Evolutionary conservation across 1,284 basidiomycete species (phyloP).

Genomic region (Cryptococcus depauperatus): DNA sequence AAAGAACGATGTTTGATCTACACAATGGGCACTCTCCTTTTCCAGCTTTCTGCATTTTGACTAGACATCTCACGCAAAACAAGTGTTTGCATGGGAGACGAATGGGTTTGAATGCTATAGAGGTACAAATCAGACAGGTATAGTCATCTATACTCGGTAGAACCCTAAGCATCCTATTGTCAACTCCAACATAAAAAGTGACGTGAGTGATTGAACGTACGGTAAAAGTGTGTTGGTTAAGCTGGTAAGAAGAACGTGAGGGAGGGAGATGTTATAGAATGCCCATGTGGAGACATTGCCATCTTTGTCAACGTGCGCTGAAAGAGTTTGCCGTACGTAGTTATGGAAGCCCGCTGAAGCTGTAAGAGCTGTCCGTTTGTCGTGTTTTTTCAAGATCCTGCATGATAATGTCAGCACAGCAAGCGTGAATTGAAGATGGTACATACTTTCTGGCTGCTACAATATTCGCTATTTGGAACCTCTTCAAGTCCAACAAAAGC

Average conservation of each 20-base stretch:
- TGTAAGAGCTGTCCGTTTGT: slow-evolving; percentile 61
- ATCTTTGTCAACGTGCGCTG: slow-evolving; percentile 25
- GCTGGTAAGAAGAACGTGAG: slow-evolving; percentile 73
- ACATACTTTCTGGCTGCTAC: slow-evolving; percentile 70
- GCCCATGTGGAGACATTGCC: slow-evolving; percentile 44
- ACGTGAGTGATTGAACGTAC: slow-evolving; percentile 19
- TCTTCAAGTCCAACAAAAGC: slow-evolving; percentile 75
- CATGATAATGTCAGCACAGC: not conserved
- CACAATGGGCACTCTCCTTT: slow-evolving; percentile 81
- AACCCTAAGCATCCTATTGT: slow-evolving; percentile 22
- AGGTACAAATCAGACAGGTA: slow-evolving; percentile 62
- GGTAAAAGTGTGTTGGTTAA: slow-evolving; percentile 78
- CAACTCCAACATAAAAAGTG: slow-evolving; percentile 26
- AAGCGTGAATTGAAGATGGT: not conserved
- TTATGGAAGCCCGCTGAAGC: slow-evolving; percentile 46
- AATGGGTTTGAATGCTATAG: slow-evolving; percentile 81
- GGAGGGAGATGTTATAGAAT: slow-evolving; percentile 54
- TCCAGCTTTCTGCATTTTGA: slow-evolving; percentile 84
- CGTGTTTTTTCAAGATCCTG: slow-evolving; percentile 82
- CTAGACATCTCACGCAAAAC: slow-evolving; percentile 87
- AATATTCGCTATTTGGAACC: slow-evolving; percentile 78
- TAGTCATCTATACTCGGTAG: slow-evolving; percentile 58
- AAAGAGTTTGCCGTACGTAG: slow-evolving; percentile 42
- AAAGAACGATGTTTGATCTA: slow-evolving; percentile 63
- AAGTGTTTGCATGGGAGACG: slow-evolving; percentile 74